Evolutionary conservation across 306 rosid species (phyloP), one percentile per base, ranked within the genome.

Genomic region (Cicer pinnatifidum): DNA sequence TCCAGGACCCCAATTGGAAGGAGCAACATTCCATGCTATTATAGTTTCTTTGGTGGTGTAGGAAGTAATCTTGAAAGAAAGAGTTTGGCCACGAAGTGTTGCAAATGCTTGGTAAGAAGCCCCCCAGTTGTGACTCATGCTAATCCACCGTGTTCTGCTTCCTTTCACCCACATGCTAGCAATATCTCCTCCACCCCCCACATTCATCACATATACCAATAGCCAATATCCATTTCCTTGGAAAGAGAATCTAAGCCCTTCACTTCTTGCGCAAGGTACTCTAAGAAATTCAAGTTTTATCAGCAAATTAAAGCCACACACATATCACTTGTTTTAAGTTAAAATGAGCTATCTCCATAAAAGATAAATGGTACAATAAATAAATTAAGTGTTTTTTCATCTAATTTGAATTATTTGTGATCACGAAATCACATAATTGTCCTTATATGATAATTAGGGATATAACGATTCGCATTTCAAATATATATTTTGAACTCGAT

Each of bases 41-140:
- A 89, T 57, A n/a, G 92, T 91, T 75, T 94, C 75, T 79, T 38
- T 75, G 50, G 94, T 78, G 1, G 96, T 81, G 88, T 85, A 89
- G 2, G 97, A 88, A 69, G 91, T 91, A 38, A 87, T 59, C 81
- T 48, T 91, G 71, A 89, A 94, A 16, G 97, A 94, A 48, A 94
- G 90, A 28, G 86, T 0, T 89, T 93, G 98, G 13, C 87, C 92
- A 15, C 65, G 61, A 0, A 91, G 75, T 11, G 94, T 40, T 35
- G 97, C 86, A 81, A 94, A 91, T 33, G 96, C 97, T 20, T 93
- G 94, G 53, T 94, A 94, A 0, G 98, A 94, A 60, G 98, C 96
- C 5, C 98, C 98, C 97, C 98, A 94, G 16, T 94, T 94, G 50
- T 94, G 98, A 81, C 88, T 94, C 98, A 94, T 94, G 11, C 81